A percentile compares a stretch with the other conserved stretches of the same genome.
phyloP scores from a whole-genome alignment of 257 asterid species.

The Solanum gandarillasii region DNA sequence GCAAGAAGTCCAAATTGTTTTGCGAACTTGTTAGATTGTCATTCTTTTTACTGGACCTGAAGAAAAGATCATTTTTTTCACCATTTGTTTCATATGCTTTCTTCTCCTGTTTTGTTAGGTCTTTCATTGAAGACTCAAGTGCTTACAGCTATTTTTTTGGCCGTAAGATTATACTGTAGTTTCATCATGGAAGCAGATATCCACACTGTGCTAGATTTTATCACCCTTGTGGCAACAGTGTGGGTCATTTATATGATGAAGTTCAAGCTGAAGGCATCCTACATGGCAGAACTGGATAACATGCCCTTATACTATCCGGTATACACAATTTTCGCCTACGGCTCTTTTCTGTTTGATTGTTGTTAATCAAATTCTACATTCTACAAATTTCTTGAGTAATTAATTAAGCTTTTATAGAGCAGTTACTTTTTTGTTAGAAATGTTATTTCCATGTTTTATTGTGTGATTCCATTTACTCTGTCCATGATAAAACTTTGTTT shows the following conservation, averaged over 20 bases:
- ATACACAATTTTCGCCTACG: neutral
- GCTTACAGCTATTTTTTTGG: constrained; percentile 77
- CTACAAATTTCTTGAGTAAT: neutral
- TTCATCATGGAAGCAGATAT: constrained; percentile 66
- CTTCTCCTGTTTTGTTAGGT: constrained; percentile 25
- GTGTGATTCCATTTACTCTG: neutral
- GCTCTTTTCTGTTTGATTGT: neutral
- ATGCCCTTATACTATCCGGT: constrained; percentile 67
- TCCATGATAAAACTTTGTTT: neutral
- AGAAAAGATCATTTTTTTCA: neutral
- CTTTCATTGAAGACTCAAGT: constrained; percentile 86
- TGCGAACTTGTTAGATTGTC: neutral
- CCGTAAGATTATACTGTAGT: constrained; percentile 59
- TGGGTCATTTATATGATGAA: constrained; percentile 90
- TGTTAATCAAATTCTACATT: neutral
- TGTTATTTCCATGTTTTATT: neutral
- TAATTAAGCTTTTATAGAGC: neutral
- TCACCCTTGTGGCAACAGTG: constrained; percentile 68
- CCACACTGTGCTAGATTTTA: constrained; percentile 75
- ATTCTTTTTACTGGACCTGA: neutral
- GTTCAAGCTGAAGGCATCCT: constrained; percentile 60
- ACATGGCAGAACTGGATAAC: constrained; percentile 54
- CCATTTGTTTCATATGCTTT: neutral
- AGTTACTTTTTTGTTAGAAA: neutral
- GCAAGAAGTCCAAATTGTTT: neutral